Evolutionary conservation across 2,329 filamentous ascomycete species (phyloP).

Genomic region (Nannizziopsis barbatae): DNA sequence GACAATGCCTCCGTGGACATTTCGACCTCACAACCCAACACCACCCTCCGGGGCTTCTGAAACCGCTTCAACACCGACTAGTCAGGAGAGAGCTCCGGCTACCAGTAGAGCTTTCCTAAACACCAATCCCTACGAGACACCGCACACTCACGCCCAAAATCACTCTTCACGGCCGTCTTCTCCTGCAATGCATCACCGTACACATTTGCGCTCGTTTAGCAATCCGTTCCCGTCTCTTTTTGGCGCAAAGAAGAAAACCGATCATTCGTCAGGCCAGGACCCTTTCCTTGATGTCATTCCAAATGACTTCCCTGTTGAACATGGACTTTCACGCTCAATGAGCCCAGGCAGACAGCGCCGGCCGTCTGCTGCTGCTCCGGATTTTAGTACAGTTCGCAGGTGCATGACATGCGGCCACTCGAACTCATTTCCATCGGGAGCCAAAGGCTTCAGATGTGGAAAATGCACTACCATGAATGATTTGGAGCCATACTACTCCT

Average conservation of each 20-base stretch:
- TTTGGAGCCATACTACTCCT: conserved; percentile 40
- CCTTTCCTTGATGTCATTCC: conserved; percentile 31
- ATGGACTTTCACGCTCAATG: conserved; percentile 19
- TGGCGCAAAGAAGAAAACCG: conserved; percentile 42
- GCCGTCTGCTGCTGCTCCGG: conserved; percentile 31
- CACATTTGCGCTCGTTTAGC: conserved; percentile 60
- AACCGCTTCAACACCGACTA: neutral
- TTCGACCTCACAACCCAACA: neutral
- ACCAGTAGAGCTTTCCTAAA: neutral
- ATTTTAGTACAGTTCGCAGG: conserved; percentile 56
- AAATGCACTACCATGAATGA: conserved; percentile 81
- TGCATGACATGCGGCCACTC: conserved; percentile 80
- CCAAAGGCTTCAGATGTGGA: conserved; percentile 68
- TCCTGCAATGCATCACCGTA: conserved; percentile 15
- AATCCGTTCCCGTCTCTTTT: conserved; percentile 68
- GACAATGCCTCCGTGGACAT: conserved; percentile 3
- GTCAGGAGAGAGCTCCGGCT: neutral
- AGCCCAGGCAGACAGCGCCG: conserved; percentile 29
- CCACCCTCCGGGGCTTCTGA: neutral
- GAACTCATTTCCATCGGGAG: conserved; percentile 64
- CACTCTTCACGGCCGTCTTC: neutral
- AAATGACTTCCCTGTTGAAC: conserved; percentile 15
- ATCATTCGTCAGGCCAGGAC: conserved; percentile 41
- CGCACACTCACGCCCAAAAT: neutral
- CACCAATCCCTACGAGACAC: conserved; percentile 1